Base-by-base conservation (phyloP, 2,329 filamentous ascomycete species). In the Verticillium longisporum region DNA sequence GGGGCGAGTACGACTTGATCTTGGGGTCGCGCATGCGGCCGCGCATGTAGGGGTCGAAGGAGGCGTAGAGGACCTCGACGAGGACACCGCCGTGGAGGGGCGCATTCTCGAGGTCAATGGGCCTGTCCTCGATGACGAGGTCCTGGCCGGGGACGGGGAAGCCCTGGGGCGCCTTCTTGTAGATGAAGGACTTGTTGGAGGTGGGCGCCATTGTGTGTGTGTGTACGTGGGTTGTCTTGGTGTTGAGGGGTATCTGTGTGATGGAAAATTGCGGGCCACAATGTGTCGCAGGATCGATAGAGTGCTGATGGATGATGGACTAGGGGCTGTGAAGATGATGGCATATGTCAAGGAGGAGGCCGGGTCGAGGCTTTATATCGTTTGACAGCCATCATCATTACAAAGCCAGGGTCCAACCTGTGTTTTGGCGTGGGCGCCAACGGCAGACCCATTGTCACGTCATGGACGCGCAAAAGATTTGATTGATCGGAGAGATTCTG, bases 31-130 rank as follows among this genome's bases (percentile, higher is more conserved):
- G 87, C 89, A 96, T 93, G 67, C 85, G 84, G 63, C 89, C 89
- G 61, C 92, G 89, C 79, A 90, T 86, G 78, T 96, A 96, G 1
- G 92, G 92, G 74, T 96, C 92, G 76, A 89, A 89, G 50, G 90
- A 93, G 65, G 87, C 80, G 73, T 89, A 91, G 69, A 88, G 83
- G 67, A 89, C 84, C 77, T 91, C 84, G 65, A 88, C 76, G 36
- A 85, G 84, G 57, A 96, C 73, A 50, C 91, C 88, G 65, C 89
- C 88, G 55, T 83, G 72, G 31, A 86, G 81, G 33, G 86, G 82
- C 5, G 83, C 72, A 58, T 83, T 78, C 31, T 85, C 76, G 66
- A 87, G 75, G 71, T 95, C 90, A 65, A 93, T 87, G 21, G 84
- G 80, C 62, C 83, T 82, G 66, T 82, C 75, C 74, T 95, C 88